Percentiles rank a stretch among this genome's conserved stretches.
These are phyloP conservation scores for Trichomonascus vanleenenianus DNA, from an alignment of 805 yeast species.

Conservation along the genomic window DNA sequence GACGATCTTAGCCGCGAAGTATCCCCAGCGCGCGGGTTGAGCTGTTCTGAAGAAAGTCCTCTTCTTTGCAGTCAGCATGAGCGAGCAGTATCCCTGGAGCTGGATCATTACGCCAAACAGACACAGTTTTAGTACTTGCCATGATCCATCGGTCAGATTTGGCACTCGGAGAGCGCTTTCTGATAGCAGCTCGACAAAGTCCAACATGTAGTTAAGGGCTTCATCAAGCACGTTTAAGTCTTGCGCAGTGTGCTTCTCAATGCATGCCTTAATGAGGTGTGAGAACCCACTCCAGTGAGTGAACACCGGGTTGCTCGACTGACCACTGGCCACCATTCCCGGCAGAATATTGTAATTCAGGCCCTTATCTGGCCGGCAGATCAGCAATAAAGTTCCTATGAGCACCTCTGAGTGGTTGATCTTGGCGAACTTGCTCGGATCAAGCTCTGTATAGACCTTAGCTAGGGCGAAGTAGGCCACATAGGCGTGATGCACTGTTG, in stretches of 20 bases:
- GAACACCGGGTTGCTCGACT: slow-evolving; percentile 1
- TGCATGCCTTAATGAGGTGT: slow-evolving; percentile 3
- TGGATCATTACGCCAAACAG: slow-evolving; percentile 21
- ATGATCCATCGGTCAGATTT: neutral
- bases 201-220: slow-evolving; percentile 1
- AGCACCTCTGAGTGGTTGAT: slow-evolving; percentile 2
- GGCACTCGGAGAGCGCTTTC: neutral
- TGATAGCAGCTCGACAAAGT: neutral
- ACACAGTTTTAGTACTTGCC: slow-evolving; percentile 17
- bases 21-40: neutral
- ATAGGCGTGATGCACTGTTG: neutral
- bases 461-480: slow-evolving; percentile 5
- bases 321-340: neutral
- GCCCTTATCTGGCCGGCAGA: neutral
- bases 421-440: neutral
- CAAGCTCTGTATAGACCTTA: slow-evolving; percentile 4
- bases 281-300: slow-evolving; percentile 14
- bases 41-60: neutral
- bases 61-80: slow-evolving; percentile 10
- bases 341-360: neutral
- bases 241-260: neutral
- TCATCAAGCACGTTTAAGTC: slow-evolving; percentile 6
- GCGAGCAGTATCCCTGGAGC: slow-evolving; percentile 20
- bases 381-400: neutral
- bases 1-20: slow-evolving; percentile 17